phyloP scores from a whole-genome alignment of 352 stramenopile genomes.

The Phytophthora gonapodyides region DNA sequence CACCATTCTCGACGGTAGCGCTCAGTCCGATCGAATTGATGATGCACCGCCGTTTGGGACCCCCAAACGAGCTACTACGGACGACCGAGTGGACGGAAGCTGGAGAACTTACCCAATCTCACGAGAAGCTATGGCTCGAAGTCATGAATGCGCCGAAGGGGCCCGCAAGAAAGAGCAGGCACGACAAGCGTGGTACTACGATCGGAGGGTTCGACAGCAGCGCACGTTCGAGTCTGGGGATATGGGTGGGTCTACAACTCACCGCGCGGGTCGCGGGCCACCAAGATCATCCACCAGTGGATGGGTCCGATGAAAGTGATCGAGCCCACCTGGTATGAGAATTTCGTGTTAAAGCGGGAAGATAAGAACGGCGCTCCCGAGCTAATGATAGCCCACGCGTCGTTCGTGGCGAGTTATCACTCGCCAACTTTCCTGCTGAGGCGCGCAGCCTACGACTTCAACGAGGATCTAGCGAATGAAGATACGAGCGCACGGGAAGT shows the following conservation, averaged over 20 bases:
- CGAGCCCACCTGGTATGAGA: not conserved
- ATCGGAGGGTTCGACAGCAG: no score
- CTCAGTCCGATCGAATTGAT: not conserved
- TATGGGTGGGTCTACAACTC: not conserved
- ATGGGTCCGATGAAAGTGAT: not conserved
- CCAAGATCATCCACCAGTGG: conserved; percentile 10
- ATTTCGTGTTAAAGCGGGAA: conserved; percentile 3
- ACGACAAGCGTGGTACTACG: not conserved
- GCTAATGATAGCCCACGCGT: no score
- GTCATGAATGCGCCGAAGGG: not conserved
- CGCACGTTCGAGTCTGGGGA: no score
- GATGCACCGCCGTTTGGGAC: not conserved
- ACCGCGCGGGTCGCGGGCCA: not conserved
- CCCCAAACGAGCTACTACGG: not conserved
- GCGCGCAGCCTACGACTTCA: no score
- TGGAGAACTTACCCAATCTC: not conserved
- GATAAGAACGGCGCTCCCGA: not conserved
- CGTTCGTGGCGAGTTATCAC: no score
- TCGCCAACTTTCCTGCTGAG: no score
- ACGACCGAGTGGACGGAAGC: not conserved
- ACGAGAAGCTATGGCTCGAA: not conserved
- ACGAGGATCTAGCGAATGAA: no score
- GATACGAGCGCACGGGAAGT: no score
- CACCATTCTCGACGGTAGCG: not conserved
- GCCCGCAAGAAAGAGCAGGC: not conserved